These are phyloP conservation scores for Mucor racemosus DNA, from an alignment of 371 early-diverging fungal genomes.

Conservation along the genomic window DNA sequence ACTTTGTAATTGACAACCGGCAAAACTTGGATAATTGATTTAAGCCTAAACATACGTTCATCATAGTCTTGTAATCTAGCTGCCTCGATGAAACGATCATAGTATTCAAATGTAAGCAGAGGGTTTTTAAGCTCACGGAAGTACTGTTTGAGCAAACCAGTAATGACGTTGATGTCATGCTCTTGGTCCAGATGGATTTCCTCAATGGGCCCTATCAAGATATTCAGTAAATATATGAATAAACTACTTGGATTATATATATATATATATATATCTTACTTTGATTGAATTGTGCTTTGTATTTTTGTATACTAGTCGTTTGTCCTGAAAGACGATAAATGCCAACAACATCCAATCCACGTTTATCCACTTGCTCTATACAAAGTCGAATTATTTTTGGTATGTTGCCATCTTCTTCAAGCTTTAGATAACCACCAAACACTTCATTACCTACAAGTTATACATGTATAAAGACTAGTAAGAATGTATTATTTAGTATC, in stretches of 20 bases:
- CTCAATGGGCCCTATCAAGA: constrained; percentile 22
- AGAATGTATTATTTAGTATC: no score
- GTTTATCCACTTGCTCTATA: constrained; percentile 66
- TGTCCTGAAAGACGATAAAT: constrained; percentile 85
- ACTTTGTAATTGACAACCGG: constrained; percentile 70
- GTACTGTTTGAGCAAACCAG: constrained; percentile 78
- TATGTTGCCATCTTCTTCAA: constrained; percentile 46
- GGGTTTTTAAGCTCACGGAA: constrained; percentile 82
- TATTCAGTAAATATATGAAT: no score
- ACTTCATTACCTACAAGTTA: constrained; percentile 28
- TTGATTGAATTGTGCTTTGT: constrained; percentile 61
- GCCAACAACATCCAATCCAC: constrained; percentile 72
- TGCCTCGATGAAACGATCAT: constrained; percentile 76
- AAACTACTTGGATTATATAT: background rate
- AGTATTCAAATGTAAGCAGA: constrained; percentile 75
- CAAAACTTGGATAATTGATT: constrained; percentile 68
- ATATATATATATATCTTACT: constrained; percentile 26
- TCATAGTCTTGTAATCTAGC: constrained; percentile 75
- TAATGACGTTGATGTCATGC: constrained; percentile 76
- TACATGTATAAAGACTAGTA: no score
- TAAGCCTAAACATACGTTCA: constrained; percentile 69
- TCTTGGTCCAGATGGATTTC: constrained; percentile 52
- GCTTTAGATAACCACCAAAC: constrained; percentile 68
- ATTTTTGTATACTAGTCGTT: constrained; percentile 68
- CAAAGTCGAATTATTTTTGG: constrained; percentile 70